Evolutionary conservation across 169 alveolate species (phyloP), one percentile per base, ranked within the genome.

Genomic region (Sarcocystis neurona): DNA sequence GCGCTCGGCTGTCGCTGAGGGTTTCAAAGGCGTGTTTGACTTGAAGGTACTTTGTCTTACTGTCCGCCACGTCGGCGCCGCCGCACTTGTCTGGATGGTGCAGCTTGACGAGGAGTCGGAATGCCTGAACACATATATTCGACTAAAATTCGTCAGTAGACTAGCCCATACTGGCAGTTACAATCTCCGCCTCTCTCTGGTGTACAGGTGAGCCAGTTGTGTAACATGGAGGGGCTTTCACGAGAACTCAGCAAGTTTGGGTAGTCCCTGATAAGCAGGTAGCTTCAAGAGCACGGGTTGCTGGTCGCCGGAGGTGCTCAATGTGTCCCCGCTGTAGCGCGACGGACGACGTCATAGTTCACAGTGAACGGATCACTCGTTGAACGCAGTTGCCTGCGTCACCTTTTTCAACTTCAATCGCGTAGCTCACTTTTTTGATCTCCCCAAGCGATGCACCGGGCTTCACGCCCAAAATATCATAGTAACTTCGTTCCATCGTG

Each of bases 1-100:
- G 1, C 15, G 82, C 82, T 27, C 82, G 82, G 32, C 39, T 37
- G 53, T 72, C 82, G 82, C 82, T 72, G 32, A 72, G 82, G 30
- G 82, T 72, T 27, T 72, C 82, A 39, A 72, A 72, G 10, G 82
- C 82, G 4, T 72, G 12, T 39, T 72, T 48, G 4, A 72, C 41
- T 72, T 43, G 47, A 15, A 72, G 53, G 34, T 72, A 72, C 32
- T 30, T 30, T 12, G 20, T 30, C 41, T 72, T 48, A 72, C 41
- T 20, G n/a, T n/a, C n/a, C n/a, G n/a, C n/a, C 27, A 30, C 58
- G 4, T 72, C 23, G 23, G 58, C 56, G 27, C 30, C 56, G 46
- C 56, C 46, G 37, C 41, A 39, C 27, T 72, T 72, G 53, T 72
- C 82, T 0, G 82, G 82, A 72, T 72, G 82, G 82, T 72, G 46